Evolutionary conservation across 2,329 filamentous ascomycete species (phyloP), one percentile per base, ranked within the genome.

Genomic region (Hirsutella rhossiliensis): DNA sequence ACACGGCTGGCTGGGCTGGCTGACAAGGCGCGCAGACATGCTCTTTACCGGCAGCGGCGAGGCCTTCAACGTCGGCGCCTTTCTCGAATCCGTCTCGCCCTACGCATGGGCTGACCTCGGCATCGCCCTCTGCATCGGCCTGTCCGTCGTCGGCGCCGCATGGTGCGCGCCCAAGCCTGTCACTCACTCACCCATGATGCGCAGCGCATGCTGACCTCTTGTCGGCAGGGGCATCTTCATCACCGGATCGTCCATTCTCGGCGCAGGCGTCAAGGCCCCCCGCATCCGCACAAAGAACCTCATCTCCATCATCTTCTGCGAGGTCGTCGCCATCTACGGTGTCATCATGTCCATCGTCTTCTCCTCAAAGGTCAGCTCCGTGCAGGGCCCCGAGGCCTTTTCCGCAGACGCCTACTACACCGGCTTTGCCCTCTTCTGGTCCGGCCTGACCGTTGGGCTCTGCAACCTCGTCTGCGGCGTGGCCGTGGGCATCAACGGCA

Each of bases 261-360:
- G 94, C 59, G 92, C 87, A 56, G 92, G 92, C 71, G 92, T 98
- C 60, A 90, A 86, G 66, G 90, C 92, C 39, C 94, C 94, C 32
- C 84, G 92, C 57, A 98, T 98, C 68, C 87, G 92, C 64, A 98
- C 92, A 51, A 98, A 98, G 81, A 98, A 98, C 74, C 69, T 98
- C 60, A 97, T 98, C 64, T 97, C 90, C 58, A 98, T 98, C 67
- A 97, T 98, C 69, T 98, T 98, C 71, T 98, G 92, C 73, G 92
- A 98, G 71, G 92, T 98, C 60, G 92, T 98, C 59, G 92, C 92
- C 66, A 98, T 98, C 66, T 98, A 98, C 75, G 94, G 94, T 57
- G 90, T 98, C 67, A 98, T 98, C 69, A 98, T 98, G 88, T 84
- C 89, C 57, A 98, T 98, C 63, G 85, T 98, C 58, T 97, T 97